Conservation (phyloP, 768 basidiomycete species). For the Pholiota molesta region DNA sequence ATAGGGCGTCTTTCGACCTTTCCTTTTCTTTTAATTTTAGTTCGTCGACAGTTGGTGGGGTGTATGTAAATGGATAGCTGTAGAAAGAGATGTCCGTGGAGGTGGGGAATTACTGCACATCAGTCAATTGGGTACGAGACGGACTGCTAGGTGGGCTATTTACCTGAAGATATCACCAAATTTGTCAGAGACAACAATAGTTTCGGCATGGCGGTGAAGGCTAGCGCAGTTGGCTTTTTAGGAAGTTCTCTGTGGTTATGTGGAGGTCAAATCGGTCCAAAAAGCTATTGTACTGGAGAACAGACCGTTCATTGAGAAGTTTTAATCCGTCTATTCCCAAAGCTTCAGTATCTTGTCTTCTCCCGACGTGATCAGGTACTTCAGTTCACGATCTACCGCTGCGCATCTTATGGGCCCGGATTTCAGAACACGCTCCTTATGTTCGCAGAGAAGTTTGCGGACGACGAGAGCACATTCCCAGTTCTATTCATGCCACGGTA, state of each 20-base stretch:
- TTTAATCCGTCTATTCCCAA: constrained; percentile 65
- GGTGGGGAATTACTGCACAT: not conserved
- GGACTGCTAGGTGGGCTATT: constrained; percentile 10
- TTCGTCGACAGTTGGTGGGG: constrained; percentile 25
- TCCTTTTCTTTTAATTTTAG: constrained; percentile 24
- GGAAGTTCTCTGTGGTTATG: constrained; percentile 63
- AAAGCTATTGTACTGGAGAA: not conserved
- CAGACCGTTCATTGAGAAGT: constrained; percentile 66
- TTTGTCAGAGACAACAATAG: constrained; percentile 87
- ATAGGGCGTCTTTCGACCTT: constrained; percentile 37
- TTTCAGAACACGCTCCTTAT: constrained; percentile 37
- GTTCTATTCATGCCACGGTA: constrained; percentile 40
- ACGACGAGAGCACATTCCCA: constrained; percentile 53
- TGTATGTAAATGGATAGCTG: constrained; percentile 65
- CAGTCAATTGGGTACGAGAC: constrained; percentile 8
- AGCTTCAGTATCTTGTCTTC: constrained; percentile 86
- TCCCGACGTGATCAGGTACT: constrained; percentile 61
- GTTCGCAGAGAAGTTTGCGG: constrained; percentile 33
- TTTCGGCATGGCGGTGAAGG: constrained; percentile 61
- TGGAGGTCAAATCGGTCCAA: not conserved
- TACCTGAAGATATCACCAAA: constrained; percentile 93
- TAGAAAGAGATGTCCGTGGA: not conserved
- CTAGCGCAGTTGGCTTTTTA: constrained; percentile 77
- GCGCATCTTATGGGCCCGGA: constrained; percentile 64
- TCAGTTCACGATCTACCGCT: constrained; percentile 46